Base-by-base conservation (phyloP, 2,329 filamentous ascomycete species). In the Sporothrix curviconia region DNA sequence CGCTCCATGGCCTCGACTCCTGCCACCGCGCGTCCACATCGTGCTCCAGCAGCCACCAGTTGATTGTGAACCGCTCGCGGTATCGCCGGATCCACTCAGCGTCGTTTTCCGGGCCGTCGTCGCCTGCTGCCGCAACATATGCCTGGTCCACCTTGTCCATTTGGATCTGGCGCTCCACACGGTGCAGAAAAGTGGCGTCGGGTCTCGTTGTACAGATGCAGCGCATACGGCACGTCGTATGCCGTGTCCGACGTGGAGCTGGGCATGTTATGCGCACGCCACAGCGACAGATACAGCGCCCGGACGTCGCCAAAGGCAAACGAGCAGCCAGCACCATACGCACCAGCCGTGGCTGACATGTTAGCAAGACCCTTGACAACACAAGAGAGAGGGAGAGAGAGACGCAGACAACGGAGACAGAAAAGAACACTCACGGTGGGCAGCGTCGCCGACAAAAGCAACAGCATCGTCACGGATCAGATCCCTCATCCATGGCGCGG, bases 1-100 rank as follows among this genome's bases (percentile, higher is more conserved):
- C 56, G 56, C 32, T 58, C 43, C 52, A 52, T 43, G 12, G 59
- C 59, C 52, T 60, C 59, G 34, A 58, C 56, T 58, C 56, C 47
- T 60, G 59, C 51, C 56, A 60, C 28, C 56, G 42, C 24, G 24
- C 43, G 17, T 60, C 59, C 17, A 57, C 56, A 25, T 60, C 59
- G 30, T 60, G 59, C 49, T 60, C 51, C 28, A 54, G 34, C 6
- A 60, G 22, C 59, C 59, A 60, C 56, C 59, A 59, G 43, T 56
- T 60, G 30, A 54, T 17, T 15, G 51, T 59, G 36, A 40, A 56
- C 7, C 43, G 37, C 46, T 60, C 59, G n/a, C 43, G 51, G 36
- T 54, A 59, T 25, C 59, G 36, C 2, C 52, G 51, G 12, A 59
- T 37, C 28, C 24, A 60, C 46, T 56, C 59, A 6, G 51, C 56